Base-by-base conservation (phyloP, 2,329 filamentous ascomycete species). In the Fusarium solani-melongenae region DNA sequence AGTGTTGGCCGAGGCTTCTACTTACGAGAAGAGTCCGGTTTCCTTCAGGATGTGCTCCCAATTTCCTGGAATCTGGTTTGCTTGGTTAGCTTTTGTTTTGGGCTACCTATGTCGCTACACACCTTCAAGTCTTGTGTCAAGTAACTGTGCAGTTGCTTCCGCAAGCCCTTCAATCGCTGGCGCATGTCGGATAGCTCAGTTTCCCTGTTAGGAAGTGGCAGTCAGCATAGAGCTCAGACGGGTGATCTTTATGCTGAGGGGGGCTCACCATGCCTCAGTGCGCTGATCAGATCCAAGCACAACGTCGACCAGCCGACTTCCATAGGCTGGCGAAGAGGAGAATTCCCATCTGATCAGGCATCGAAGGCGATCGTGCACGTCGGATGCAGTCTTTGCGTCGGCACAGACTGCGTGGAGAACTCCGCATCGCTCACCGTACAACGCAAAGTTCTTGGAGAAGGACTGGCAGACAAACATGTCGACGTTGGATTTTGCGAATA, bases 371-470 rank as follows among this genome's bases (percentile, higher is more conserved):
- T 73, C 71, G 2, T 68, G 62, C 4, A 73, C 69, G 2, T 62
- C 58, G 0, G 62, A 39, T 15, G 71, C 61, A 0, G 24, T 62
- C 8, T 71, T 53, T 5, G 60, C 33, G 3, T 59, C 60, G 9
- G 62, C 39, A 27, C 56, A 68, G 4, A 73, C 61, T 4, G 66
- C 71, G 51, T 71, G 71, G 33, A 73, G 57, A 2, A 77, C 81
- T 1, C 82, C 82, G 27, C 75, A 77, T 14, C 82, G 74, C 71
- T 84, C 81, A 2, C 82, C 81, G 56, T 83, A 83, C 1, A 83
- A 58, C 0, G 76, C 82, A 69, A 84, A 82, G 65, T 82, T 83
- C 75, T 84, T 84, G n/a, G 81, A 79, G 60, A 83, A 83, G 0
- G 81, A 82, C 71, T 83, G 82, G 49, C 78, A 80, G 6, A 81